Base-by-base conservation (phyloP, 169 alveolate genomes). In the Plasmodium falciparum region DNA sequence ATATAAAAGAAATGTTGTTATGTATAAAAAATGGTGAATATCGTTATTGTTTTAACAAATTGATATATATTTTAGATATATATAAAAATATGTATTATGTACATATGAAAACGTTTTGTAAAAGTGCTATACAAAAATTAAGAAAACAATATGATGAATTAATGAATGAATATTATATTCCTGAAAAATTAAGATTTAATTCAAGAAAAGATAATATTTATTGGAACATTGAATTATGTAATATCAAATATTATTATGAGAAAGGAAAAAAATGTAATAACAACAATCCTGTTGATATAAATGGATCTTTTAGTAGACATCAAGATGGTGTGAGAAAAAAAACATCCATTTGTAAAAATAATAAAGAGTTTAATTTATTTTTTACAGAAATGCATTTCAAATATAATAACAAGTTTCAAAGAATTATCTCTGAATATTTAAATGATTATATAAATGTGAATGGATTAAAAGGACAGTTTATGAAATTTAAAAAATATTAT, bases 21-120 rank as follows among this genome's bases (percentile, higher is more conserved):
- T 63, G 56, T 6, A 24, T 61, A 17, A 24, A 49, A 58, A 75
- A 49, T 39, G 74, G 66, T 39, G 56, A 75, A 33, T 75, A 75
- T n/a, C 43, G 17, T 22, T 13, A 22, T 39, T 63, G 54, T 56
- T 52, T 63, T 22, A 56, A 43, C 17, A 65, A 63, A 22, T 63
- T 75, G 26, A 9, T 52, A 15, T 2, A 22, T 15, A 45, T 75
- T n/a, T 63, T 62, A 5, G 67, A 63, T 33, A 17, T 24, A 4
- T 75, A 75, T 22, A 75, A 63, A 39, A 45, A 45, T 75, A 75
- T 75, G 15, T 75, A 75, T 39, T 62, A 63, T 58, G 11, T 61
- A 15, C 9, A 63, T 75, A 20, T 76, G 24, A 49, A 47, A 20
- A 17, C 61, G 24, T 49, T 49, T 33, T 69, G 43, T 43, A 76